phyloP scores from a whole-genome alignment of 164 flowering plant genomes.

The Chimonanthus salicifolius region DNA sequence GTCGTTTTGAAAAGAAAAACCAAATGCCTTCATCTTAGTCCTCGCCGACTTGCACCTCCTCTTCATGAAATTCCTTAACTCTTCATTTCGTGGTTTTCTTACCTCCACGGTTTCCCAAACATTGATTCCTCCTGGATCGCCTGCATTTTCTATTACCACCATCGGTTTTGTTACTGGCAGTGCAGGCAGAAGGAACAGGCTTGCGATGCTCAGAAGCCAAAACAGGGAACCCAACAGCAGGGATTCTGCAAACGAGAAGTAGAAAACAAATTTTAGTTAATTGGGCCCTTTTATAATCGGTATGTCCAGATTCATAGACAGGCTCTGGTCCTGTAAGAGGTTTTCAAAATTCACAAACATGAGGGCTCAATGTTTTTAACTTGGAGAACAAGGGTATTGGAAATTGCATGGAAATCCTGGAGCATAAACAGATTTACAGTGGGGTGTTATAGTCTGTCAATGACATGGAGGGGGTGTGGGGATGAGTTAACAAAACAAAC shows the following conservation, averaged over 20 bases:
- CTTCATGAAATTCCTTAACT: constrained; percentile 20
- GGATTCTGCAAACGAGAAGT: constrained; percentile 64
- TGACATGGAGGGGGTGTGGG: too few species aligned
- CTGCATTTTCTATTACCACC: constrained; percentile 24
- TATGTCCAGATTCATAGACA: too few species aligned
- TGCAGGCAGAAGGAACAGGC: constrained; percentile 53
- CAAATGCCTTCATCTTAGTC: constrained; percentile 44
- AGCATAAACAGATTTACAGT: too few species aligned
- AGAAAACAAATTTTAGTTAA: too few species aligned
- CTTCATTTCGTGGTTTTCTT: not conserved
- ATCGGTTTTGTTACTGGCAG: constrained; percentile 31
- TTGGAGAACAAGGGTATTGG: too few species aligned
- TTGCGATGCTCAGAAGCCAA: constrained; percentile 79
- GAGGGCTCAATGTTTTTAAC: too few species aligned
- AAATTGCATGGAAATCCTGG: too few species aligned
- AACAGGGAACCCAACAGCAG: constrained; percentile 99
- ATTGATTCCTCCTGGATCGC: constrained; percentile 11
- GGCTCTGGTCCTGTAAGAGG: too few species aligned
- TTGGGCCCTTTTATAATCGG: not conserved
- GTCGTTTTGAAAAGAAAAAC: not conserved
- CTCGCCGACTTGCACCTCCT: constrained; percentile 63
- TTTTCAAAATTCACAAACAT: too few species aligned
- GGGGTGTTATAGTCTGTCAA: too few species aligned
- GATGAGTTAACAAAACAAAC: too few species aligned
- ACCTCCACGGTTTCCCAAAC: constrained; percentile 24